These are phyloP conservation scores for Gossypium lobatum DNA, from an alignment of 441 rosid genomes.

Conservation along the genomic window DNA sequence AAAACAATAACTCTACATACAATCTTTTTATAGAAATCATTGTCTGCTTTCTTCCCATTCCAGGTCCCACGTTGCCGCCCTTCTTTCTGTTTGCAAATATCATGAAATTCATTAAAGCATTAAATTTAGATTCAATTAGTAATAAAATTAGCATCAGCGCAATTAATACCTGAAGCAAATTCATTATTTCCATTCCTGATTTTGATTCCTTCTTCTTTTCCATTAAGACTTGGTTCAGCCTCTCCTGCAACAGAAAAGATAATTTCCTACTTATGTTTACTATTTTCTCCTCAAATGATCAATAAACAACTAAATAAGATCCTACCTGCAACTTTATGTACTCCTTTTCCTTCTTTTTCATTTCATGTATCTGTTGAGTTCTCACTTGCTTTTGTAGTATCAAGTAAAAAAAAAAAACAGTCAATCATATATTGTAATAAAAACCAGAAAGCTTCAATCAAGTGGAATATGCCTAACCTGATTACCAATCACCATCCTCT, in stretches of 20 bases:
- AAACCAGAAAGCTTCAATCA: neutral
- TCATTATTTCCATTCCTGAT: conserved; percentile 99
- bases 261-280: neutral
- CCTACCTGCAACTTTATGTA: conserved; percentile 89
- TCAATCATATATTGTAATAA: conserved; percentile 14
- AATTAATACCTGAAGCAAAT: conserved; percentile 70
- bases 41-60: conserved; percentile 97
- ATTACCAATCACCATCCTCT: conserved; percentile 95
- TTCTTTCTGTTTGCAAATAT: conserved; percentile 62
- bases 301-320: neutral
- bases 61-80: conserved; percentile 98
- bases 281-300: neutral
- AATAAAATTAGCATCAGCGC: neutral
- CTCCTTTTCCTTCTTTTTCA: conserved; percentile 98
- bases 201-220: conserved; percentile 97
- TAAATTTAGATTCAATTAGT: conserved; percentile 4
- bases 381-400: conserved; percentile 74
- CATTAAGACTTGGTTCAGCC: conserved; percentile 85
- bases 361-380: conserved; percentile 95
- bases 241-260: conserved; percentile 52
- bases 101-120: conserved; percentile 12
- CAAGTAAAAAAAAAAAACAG: conserved; percentile 12
- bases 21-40: conserved; percentile 91
- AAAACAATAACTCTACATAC: conserved; percentile 36
- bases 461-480: conserved; percentile 50